Evolutionary conservation across 1,284 basidiomycete genomes (phyloP).

Genomic region (Boletus smithii): DNA sequence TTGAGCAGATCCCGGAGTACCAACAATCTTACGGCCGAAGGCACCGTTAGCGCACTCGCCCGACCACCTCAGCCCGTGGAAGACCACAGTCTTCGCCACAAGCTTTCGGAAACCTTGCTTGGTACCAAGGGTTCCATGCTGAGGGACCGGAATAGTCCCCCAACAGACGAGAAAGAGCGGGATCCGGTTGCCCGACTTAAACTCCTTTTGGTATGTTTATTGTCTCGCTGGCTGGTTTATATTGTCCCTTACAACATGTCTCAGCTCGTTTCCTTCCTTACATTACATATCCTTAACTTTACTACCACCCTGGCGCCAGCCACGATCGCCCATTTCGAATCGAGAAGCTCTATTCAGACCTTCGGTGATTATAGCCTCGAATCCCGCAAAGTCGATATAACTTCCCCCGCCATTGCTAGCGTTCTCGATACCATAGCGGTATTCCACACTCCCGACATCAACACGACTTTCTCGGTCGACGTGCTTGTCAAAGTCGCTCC

Average conservation of each 20-base stretch:
- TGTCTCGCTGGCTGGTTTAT: neutral
- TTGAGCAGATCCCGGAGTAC: slow-evolving; percentile 39
- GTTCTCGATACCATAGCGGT: slow-evolving; percentile 60
- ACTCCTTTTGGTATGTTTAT: slow-evolving; percentile 68
- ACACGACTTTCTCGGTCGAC: slow-evolving; percentile 34
- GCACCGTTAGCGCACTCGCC: slow-evolving; percentile 32
- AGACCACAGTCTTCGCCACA: slow-evolving; percentile 36
- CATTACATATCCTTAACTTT: slow-evolving; percentile 88
- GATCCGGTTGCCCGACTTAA: slow-evolving; percentile 87
- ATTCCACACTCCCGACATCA: slow-evolving; percentile 27
- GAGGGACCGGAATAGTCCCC: slow-evolving; percentile 29
- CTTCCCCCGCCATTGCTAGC: slow-evolving; percentile 54
- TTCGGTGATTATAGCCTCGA: slow-evolving; percentile 32
- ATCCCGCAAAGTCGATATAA: slow-evolving; percentile 59
- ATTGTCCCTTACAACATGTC: slow-evolving; percentile 11
- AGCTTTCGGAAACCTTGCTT: slow-evolving; percentile 50
- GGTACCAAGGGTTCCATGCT: slow-evolving; percentile 68
- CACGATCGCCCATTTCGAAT: slow-evolving; percentile 18
- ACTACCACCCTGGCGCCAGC: slow-evolving; percentile 85
- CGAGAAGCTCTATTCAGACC: slow-evolving; percentile 20
- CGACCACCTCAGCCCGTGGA: slow-evolving; percentile 23
- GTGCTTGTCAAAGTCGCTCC: slow-evolving; percentile 73
- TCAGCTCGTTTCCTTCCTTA: slow-evolving; percentile 82
- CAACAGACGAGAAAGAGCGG: slow-evolving; percentile 36
- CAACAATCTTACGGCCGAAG: slow-evolving; percentile 29